Evolutionary conservation across 2,329 filamentous ascomycete species (phyloP), one percentile per base, ranked within the genome.

Genomic region (Ascochyta pisi): DNA sequence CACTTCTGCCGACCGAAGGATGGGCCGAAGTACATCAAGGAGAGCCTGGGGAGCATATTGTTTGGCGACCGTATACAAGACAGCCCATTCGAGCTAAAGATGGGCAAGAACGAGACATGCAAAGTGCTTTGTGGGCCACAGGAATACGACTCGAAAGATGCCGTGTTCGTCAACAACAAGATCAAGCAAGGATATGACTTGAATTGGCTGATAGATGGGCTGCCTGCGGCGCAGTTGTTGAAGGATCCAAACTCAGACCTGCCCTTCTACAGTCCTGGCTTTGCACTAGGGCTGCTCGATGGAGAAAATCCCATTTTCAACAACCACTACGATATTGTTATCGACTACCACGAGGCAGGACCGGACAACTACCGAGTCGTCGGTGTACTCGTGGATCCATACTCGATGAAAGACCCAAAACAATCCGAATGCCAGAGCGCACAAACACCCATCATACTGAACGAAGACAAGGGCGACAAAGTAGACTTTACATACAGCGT

Each of bases 1-100:
- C 87, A 90, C 71, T 96, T 97, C 81, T 99, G 95, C 77, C 80
- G 84, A 66, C 95, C 94, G 2, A 80, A 89, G 52, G 87, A 83
- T 58, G 91, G 91, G 2, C 88, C 92, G 8, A 77, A 93, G 73
- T 85, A 90, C 79, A 86, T 96, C 22, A 88, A 91, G 37, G 95
- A 97, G 79, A 95, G 91, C 62, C 78, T 99, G 61, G 95, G 95
- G 23, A 97, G 94, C 81, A 99, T 99, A 73, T 79, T 99, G 47
- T 99, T 99, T 68, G 95, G 95, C 65, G 95, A 99, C 78, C 87
- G 95, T 53, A 99, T 99, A 79, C 92, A 92, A 79, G 96, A 92
- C n/a, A 98, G 94, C 33, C 91, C 94, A 0, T 96, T 96, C 71
- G 87, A 96, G 71, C 81, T 98, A 58, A 85, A 86, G 64, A 97